These are phyloP conservation scores for Tetrapyrgos nigripes DNA, from an alignment of 1,284 basidiomycete genomes.

Conservation along the genomic window DNA sequence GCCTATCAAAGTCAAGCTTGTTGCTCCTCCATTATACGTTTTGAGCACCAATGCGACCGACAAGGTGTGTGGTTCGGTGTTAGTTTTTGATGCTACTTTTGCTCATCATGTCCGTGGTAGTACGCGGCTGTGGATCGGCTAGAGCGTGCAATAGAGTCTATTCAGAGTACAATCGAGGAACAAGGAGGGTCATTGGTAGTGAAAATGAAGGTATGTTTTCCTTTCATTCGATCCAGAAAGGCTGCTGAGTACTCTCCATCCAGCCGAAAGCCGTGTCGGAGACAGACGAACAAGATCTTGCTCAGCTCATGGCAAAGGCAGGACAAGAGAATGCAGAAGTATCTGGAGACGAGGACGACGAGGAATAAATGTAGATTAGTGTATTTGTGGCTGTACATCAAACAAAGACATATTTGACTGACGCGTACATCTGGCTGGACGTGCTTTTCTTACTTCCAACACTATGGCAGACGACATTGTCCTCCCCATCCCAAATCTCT, in stretches of 20 bases:
- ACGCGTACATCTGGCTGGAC: slow-evolving; percentile 15
- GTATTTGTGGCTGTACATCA: background rate
- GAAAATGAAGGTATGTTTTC: slow-evolving; percentile 89
- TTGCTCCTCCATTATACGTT: slow-evolving; percentile 97
- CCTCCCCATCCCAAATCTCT: slow-evolving; percentile 86
- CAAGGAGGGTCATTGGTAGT: slow-evolving; percentile 88
- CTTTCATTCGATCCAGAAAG: background rate
- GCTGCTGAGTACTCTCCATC: background rate
- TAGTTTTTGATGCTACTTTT: slow-evolving; percentile 15
- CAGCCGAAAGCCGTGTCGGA: slow-evolving; percentile 98
- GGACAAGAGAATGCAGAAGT: slow-evolving; percentile 93
- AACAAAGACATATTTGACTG: slow-evolving; percentile 7
- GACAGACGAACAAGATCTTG: slow-evolving; percentile 94
- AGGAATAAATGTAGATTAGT: slow-evolving; percentile 43
- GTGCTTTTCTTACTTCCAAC: slow-evolving; percentile 16
- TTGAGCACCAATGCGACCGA: slow-evolving; percentile 96
- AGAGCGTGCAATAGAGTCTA: slow-evolving; percentile 92
- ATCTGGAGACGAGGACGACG: slow-evolving; percentile 92
- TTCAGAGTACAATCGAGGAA: slow-evolving; percentile 84
- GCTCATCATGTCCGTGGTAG: slow-evolving; percentile 37
- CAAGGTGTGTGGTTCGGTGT: slow-evolving; percentile 60
- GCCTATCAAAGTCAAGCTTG: slow-evolving; percentile 96
- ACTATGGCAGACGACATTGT: slow-evolving; percentile 86
- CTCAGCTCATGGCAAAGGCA: slow-evolving; percentile 93
- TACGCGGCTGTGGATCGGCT: slow-evolving; percentile 91